Percentiles rank a stretch among this genome's conserved stretches.
These are phyloP conservation scores for Xylariaceae sp. DNA, from an alignment of 2,329 filamentous ascomycete genomes.

Conservation along the genomic window DNA sequence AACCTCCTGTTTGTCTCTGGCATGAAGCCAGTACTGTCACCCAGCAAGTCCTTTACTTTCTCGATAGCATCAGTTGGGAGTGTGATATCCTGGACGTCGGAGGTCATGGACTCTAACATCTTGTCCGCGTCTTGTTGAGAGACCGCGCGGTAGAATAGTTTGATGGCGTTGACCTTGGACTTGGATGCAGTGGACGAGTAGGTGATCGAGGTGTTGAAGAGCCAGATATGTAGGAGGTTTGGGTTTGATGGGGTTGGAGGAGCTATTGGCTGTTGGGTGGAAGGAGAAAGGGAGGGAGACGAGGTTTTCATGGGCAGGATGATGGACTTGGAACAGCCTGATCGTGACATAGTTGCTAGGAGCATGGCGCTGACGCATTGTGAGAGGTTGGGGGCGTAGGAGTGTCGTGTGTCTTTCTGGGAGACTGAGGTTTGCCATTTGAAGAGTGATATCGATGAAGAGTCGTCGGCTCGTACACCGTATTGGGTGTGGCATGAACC, in stretches of 20 bases:
- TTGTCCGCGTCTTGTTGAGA: slow-evolving; percentile 42
- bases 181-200: slow-evolving; percentile 44
- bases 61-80: slow-evolving; percentile 51
- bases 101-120: slow-evolving; percentile 50
- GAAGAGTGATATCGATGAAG: background rate
- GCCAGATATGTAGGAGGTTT: slow-evolving; percentile 49
- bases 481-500: slow-evolving; percentile 43
- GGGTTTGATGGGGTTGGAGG: background rate
- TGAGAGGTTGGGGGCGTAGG: slow-evolving; percentile 37
- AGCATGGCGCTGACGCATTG: slow-evolving; percentile 55
- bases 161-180: slow-evolving; percentile 44
- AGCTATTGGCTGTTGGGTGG: background rate
- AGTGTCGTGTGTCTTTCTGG: slow-evolving; percentile 4
- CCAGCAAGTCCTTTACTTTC: slow-evolving; percentile 43
- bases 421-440: slow-evolving; percentile 22
- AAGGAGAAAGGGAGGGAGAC: background rate
- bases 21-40: slow-evolving; percentile 48
- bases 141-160: slow-evolving; percentile 51
- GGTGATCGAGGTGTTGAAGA: slow-evolving; percentile 53
- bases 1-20: slow-evolving; percentile 57
- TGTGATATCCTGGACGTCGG: slow-evolving; percentile 57
- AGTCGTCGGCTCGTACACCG: slow-evolving; percentile 46
- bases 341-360: slow-evolving; percentile 52
- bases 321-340: slow-evolving; percentile 56
- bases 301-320: slow-evolving; percentile 40